A percentile compares a stretch with the other conserved stretches of the same genome.
Evolutionary conservation across 352 stramenopile species (phyloP).

Genomic region (Pythium rishiriense): DNA sequence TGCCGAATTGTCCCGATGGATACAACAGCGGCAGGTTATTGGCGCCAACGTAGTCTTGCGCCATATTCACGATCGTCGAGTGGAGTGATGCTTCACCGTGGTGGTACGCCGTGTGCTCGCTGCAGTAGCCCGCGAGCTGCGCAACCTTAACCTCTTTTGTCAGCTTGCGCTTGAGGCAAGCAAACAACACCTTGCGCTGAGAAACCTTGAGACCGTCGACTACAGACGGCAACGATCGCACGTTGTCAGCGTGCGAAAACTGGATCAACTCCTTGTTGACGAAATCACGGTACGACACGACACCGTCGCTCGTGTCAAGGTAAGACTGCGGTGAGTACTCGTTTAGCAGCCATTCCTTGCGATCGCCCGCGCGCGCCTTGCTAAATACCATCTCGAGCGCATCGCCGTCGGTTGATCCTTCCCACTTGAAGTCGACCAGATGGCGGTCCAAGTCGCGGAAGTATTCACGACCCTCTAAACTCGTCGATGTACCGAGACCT

Average conservation of each 20-base stretch:
- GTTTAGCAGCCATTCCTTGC: slow-evolving; percentile 95
- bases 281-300: slow-evolving; percentile 95
- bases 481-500: slow-evolving; percentile 98
- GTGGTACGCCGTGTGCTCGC: slow-evolving; percentile 97
- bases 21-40: slow-evolving; percentile 99
- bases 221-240: slow-evolving; percentile 94
- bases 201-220: slow-evolving; percentile 98
- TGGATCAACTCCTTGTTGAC: slow-evolving; percentile 99
- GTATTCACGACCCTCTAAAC: slow-evolving; percentile 97
- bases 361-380: slow-evolving; percentile 95
- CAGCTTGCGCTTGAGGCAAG: slow-evolving; percentile 98
- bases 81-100: slow-evolving; percentile 98
- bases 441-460: slow-evolving; percentile 96
- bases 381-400: slow-evolving; percentile 99
- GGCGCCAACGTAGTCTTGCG: slow-evolving; percentile 97
- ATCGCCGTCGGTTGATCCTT: slow-evolving; percentile 77
- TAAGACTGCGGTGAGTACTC: slow-evolving; percentile 89
- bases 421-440: slow-evolving; percentile 90
- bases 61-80: slow-evolving; percentile 99
- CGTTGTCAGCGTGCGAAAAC: slow-evolving; percentile 97
- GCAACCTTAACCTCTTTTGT: slow-evolving; percentile 99
- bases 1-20: slow-evolving; percentile 99
- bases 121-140: slow-evolving; percentile 98
- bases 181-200: slow-evolving; percentile 97
- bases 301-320: slow-evolving; percentile 91